Evolutionary conservation across 1,284 basidiomycete species (phyloP).

Genomic region (Ustilago loliicola): DNA sequence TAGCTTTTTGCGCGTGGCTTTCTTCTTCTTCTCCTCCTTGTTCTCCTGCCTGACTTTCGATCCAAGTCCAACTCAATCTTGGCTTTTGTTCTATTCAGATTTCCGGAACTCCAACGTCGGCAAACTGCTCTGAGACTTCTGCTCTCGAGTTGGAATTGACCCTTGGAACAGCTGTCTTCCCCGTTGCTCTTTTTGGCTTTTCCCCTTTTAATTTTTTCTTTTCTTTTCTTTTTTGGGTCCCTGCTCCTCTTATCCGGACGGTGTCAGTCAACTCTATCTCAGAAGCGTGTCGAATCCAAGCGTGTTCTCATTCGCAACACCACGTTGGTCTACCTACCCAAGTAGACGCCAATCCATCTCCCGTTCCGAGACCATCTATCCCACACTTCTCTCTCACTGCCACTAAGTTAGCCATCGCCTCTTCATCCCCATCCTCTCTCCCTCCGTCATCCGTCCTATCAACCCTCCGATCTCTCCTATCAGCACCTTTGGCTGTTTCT

Average conservation of each 20-base stretch:
- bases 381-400: background rate
- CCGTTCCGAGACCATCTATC: constrained; percentile 5
- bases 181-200: background rate
- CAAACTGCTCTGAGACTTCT: no score
- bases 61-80: constrained; percentile 2
- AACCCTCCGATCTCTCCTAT: background rate
- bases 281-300: background rate
- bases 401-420: background rate
- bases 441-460: background rate
- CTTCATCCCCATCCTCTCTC: background rate
- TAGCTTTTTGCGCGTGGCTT: constrained; percentile 2
- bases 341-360: constrained; percentile 6
- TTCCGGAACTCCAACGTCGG: background rate
- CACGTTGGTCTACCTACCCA: background rate
- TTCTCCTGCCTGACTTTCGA: background rate
- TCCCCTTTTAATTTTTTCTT: background rate
- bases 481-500: background rate
- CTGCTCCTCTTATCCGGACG: background rate
- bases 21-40: background rate
- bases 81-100: background rate
- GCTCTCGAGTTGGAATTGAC: background rate
- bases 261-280: background rate
- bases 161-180: background rate
- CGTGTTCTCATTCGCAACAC: background rate
- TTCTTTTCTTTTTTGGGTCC: background rate